These are phyloP conservation scores for Pleurotus ostreatus DNA, from an alignment of 768 basidiomycete species.

Conservation along the genomic window DNA sequence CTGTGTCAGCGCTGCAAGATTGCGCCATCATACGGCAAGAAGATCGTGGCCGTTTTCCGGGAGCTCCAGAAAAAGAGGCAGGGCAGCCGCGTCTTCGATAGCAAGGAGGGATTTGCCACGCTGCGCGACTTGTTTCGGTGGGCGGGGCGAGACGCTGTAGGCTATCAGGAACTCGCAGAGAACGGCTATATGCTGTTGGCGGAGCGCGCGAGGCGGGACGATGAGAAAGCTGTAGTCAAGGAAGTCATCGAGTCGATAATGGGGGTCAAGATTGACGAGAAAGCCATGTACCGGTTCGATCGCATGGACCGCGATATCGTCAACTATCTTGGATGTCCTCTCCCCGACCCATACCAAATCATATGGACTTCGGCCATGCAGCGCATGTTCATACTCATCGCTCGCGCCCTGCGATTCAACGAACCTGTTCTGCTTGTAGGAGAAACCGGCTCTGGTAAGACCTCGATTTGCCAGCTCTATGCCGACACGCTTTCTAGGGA, in stretches of 20 bases:
- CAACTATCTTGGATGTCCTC: slow-evolving; percentile 50
- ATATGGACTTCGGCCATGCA: slow-evolving; percentile 96
- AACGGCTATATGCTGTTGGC: slow-evolving; percentile 98
- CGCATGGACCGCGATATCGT: slow-evolving; percentile 34
- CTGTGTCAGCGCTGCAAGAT: slow-evolving; percentile 90
- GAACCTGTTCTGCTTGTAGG: slow-evolving; percentile 96
- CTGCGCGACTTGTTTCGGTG: slow-evolving; percentile 96
- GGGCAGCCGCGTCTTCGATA: slow-evolving; percentile 90
- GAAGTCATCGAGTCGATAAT: slow-evolving; percentile 88
- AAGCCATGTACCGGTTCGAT: slow-evolving; percentile 58
- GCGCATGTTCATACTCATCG: slow-evolving; percentile 78
- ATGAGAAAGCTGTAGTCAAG: slow-evolving; percentile 88
- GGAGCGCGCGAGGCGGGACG: slow-evolving; percentile 78
- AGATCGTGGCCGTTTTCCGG: slow-evolving; percentile 87
- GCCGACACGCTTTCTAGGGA: slow-evolving; percentile 59
- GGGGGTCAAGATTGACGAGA: slow-evolving; percentile 80
- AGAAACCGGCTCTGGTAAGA: slow-evolving; percentile 97
- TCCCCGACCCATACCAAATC: slow-evolving; percentile 47
- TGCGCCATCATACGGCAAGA: slow-evolving; percentile 88
- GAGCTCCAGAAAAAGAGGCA: slow-evolving; percentile 93
- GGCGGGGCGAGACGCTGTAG: slow-evolving; percentile 86
- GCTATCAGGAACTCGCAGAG: slow-evolving; percentile 89
- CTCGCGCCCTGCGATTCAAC: slow-evolving; percentile 82
- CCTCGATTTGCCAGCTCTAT: slow-evolving; percentile 90
- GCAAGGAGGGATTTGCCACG: slow-evolving; percentile 95